Evolutionary conservation across 257 asterid species (phyloP).

Genomic region (Thymus quinquecostatus): DNA sequence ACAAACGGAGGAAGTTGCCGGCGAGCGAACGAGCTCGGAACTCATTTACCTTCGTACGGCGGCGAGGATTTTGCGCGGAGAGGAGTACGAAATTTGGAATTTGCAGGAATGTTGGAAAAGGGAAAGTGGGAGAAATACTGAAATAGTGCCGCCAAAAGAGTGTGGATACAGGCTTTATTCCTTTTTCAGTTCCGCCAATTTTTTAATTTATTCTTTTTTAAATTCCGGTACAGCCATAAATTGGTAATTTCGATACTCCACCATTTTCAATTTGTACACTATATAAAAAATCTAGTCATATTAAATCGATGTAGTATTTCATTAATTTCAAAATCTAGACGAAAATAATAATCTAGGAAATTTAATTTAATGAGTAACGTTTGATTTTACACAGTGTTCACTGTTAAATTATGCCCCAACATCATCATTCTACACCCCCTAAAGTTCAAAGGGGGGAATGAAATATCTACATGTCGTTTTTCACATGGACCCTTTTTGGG

Average conservation of each 20-base stretch:
- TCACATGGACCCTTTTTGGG: no score
- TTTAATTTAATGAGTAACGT: no score
- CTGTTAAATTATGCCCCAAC: no score
- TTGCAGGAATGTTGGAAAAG: slow-evolving; percentile 21
- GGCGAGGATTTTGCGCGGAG: slow-evolving; percentile 23
- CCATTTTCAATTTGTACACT: no score
- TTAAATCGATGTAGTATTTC: no score
- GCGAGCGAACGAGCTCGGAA: not conserved
- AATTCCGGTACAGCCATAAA: not conserved
- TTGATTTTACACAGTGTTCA: no score
- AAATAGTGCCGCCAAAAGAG: slow-evolving; percentile 37
- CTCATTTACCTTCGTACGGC: slow-evolving; percentile 29
- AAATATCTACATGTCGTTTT: no score
- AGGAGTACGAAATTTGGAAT: not conserved
- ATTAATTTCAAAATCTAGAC: no score
- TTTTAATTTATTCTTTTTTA: not conserved
- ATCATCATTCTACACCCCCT: no score
- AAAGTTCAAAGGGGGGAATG: no score
- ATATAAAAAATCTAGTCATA: no score
- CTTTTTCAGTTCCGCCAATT: not conserved
- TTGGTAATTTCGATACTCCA: not conserved
- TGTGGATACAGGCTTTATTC: not conserved
- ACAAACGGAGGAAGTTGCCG: slow-evolving; percentile 18
- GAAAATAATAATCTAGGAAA: no score
- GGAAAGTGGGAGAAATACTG: slow-evolving; percentile 24